Evolutionary conservation across 441 rosid species (phyloP).

Genomic region (Croton setiger): DNA sequence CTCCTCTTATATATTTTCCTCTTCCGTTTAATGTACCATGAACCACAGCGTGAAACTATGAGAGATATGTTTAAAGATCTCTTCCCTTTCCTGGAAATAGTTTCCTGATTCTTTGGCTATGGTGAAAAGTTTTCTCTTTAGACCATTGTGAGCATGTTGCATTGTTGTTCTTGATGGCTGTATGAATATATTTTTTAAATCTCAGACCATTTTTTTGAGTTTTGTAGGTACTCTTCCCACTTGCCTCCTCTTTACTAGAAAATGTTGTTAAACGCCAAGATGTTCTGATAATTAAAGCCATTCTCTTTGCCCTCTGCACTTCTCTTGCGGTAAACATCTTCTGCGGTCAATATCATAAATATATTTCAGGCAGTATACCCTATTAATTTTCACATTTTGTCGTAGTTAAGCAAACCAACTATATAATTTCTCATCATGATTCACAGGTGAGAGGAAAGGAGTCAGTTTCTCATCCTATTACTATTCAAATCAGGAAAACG

Average conservation of each 20-base stretch:
- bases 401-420: not conserved
- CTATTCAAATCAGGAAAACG: constrained; percentile 48
- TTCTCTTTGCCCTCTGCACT: constrained; percentile 81
- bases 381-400: not conserved
- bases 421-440: constrained; percentile 12
- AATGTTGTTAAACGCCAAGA: constrained; percentile 46
- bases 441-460: constrained; percentile 63
- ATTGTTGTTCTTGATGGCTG: not conserved
- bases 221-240: constrained; percentile 69
- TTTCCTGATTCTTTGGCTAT: not conserved
- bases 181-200: not conserved
- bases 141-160: no score
- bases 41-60: not conserved
- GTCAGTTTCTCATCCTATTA: constrained; percentile 42
- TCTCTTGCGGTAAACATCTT: constrained; percentile 65
- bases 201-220: constrained; percentile 18
- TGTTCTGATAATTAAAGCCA: constrained; percentile 61
- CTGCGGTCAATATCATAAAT: not conserved
- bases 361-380: constrained; percentile 1
- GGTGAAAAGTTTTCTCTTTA: not conserved
- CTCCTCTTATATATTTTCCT: not conserved
- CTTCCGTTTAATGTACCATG: not conserved
- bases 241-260: constrained; percentile 47
- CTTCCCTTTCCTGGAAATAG: not conserved
- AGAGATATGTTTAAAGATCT: not conserved